Conservation (phyloP, 306 rosid species). For the Rosa lucieae region DNA sequence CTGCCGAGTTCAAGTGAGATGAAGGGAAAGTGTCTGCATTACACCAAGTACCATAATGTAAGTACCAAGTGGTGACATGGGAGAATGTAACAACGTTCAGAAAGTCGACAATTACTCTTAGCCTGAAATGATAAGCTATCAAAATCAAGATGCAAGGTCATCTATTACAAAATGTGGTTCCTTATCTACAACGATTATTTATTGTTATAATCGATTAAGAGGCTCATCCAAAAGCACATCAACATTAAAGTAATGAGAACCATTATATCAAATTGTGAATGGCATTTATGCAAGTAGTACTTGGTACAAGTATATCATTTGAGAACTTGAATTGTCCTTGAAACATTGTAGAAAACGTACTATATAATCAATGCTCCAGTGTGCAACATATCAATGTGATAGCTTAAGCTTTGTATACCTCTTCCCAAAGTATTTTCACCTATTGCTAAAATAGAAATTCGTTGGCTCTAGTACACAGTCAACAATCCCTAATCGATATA, state of each 20-base stretch:
- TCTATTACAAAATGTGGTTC: neutral
- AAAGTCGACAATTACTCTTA: neutral
- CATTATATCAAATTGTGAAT: neutral
- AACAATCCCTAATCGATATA: neutral
- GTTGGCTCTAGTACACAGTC: too few relatives aligned
- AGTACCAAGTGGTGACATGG: neutral
- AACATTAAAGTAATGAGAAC: neutral
- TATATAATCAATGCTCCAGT: neutral
- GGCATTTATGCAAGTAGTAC: neutral
- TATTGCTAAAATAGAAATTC: neutral
- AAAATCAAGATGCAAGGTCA: neutral
- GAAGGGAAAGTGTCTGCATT: conserved; percentile 6
- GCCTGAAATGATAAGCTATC: neutral
- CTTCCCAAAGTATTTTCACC: neutral
- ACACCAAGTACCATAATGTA: neutral
- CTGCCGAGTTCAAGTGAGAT: conserved; percentile 12
- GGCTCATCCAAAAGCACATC: neutral
- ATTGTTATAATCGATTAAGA: neutral
- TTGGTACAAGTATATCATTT: neutral
- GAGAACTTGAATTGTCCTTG: neutral
- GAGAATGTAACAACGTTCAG: neutral
- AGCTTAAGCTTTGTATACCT: neutral
- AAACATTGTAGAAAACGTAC: neutral
- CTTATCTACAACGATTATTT: neutral
- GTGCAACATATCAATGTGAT: neutral